phyloP scores from a whole-genome alignment of 1,139 yeast genomes.

The Yamadazyma taylorii region DNA sequence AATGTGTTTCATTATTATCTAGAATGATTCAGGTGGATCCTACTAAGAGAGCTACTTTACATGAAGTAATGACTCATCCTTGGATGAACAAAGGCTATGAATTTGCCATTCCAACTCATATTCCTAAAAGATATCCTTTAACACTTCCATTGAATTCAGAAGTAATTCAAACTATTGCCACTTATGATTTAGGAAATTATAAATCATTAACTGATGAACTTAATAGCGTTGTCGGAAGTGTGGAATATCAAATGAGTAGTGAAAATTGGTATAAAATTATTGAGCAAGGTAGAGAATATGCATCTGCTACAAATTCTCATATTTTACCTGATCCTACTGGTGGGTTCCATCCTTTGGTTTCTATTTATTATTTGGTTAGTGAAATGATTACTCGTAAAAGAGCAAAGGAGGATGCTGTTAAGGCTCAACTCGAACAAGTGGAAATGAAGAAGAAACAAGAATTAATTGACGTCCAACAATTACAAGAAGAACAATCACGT shows the following conservation, averaged over 20 bases:
- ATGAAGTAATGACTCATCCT: slow-evolving; percentile 83
- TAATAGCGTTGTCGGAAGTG: slow-evolving; percentile 58
- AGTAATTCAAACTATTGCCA: slow-evolving; percentile 73
- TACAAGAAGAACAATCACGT: slow-evolving; percentile 8
- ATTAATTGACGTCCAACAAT: slow-evolving; percentile 7
- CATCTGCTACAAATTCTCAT: slow-evolving; percentile 39
- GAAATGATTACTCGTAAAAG: slow-evolving; percentile 76
- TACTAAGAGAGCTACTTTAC: slow-evolving; percentile 69
- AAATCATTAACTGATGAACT: slow-evolving; percentile 58
- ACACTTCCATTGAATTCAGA: slow-evolving; percentile 68
- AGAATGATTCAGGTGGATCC: slow-evolving; percentile 95
- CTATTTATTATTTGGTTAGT: slow-evolving; percentile 81
- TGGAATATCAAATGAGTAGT: slow-evolving; percentile 65
- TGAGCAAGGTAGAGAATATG: slow-evolving; percentile 43
- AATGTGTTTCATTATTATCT: slow-evolving; percentile 78
- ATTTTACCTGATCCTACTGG: slow-evolving; percentile 75
- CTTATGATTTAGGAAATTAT: slow-evolving; percentile 77
- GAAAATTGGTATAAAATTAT: slow-evolving; percentile 61
- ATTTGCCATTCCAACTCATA: slow-evolving; percentile 63
- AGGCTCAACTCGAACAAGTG: slow-evolving; percentile 25
- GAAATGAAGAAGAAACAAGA: slow-evolving; percentile 21
- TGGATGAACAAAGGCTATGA: slow-evolving; percentile 95
- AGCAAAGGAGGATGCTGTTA: slow-evolving; percentile 52
- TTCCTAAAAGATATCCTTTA: slow-evolving; percentile 79
- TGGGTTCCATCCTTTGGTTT: slow-evolving; percentile 85